phyloP scores from a whole-genome alignment of 148 eudicot species.

The Bassia scoparia region DNA sequence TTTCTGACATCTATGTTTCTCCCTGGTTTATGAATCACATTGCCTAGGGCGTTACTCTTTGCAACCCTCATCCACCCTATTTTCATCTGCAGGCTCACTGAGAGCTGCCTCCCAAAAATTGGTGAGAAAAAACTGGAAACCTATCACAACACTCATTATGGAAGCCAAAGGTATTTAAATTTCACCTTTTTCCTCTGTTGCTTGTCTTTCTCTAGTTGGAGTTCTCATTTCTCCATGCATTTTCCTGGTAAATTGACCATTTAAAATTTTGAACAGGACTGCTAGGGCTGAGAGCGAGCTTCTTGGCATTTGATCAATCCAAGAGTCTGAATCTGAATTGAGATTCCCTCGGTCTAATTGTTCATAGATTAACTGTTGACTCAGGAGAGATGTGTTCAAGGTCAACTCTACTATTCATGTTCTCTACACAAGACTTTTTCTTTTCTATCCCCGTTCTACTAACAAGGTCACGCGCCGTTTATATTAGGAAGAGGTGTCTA shows the following conservation, averaged over 20 bases:
- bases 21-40: neutral
- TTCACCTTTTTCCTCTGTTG: neutral
- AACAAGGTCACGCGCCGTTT: slow-evolving; percentile 35
- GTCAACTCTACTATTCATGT: slow-evolving; percentile 17
- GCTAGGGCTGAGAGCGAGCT: slow-evolving; percentile 64
- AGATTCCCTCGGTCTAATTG: slow-evolving; percentile 53
- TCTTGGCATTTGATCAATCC: slow-evolving; percentile 58
- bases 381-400: slow-evolving; percentile 76
- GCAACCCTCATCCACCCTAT: neutral
- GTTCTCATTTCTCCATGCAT: neutral
- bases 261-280: slow-evolving; percentile 38
- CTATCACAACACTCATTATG: slow-evolving; percentile 46
- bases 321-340: slow-evolving; percentile 51
- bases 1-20: neutral
- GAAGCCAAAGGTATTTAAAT: slow-evolving; percentile 71
- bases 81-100: slow-evolving; percentile 57
- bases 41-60: neutral
- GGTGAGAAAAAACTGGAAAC: slow-evolving; percentile 57
- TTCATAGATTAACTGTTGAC: slow-evolving; percentile 74
- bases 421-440: neutral
- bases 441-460: slow-evolving; percentile 25
- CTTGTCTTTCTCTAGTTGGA: neutral
- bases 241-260: slow-evolving; percentile 1
- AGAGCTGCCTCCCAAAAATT: slow-evolving; percentile 66
- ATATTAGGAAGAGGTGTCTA: slow-evolving; percentile 96